These are phyloP conservation scores for Cladosporium sp. DNA, from an alignment of 2,329 filamentous ascomycete species.

Conservation along the genomic window DNA sequence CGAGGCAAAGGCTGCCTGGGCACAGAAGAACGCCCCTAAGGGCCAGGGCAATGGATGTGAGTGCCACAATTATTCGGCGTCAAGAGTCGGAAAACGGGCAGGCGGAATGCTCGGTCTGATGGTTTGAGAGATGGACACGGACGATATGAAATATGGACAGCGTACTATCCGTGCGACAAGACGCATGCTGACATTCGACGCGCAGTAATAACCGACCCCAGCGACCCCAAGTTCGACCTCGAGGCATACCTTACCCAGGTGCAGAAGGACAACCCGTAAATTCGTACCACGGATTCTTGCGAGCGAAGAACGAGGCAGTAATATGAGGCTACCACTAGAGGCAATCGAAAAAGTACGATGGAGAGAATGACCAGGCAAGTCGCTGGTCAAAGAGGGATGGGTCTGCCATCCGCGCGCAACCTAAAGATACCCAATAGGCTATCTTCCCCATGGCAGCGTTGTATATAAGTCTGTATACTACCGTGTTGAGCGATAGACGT, in stretches of 20 bases:
- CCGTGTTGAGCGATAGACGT: constrained; percentile 15
- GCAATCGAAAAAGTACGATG: constrained; percentile 10
- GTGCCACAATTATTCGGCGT: background rate
- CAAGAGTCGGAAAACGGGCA: background rate
- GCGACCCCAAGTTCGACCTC: constrained; percentile 88
- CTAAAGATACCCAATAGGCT: constrained; percentile 18
- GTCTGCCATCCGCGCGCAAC: constrained; percentile 17
- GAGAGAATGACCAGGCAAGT: constrained; percentile 15
- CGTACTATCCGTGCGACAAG: no score
- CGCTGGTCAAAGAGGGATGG: constrained; percentile 1
- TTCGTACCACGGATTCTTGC: constrained; percentile 6
- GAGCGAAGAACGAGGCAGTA: constrained; percentile 14
- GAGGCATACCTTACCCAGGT: constrained; percentile 73
- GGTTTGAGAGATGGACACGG: background rate
- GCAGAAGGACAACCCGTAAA: constrained; percentile 50
- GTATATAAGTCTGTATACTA: constrained; percentile 21
- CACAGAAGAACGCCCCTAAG: constrained; percentile 68
- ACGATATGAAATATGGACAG: background rate
- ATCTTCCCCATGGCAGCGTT: constrained; percentile 19
- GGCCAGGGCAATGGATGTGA: constrained; percentile 16
- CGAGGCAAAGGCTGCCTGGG: constrained; percentile 88
- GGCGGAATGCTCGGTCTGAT: background rate
- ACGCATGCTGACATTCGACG: constrained; percentile 17
- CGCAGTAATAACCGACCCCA: constrained; percentile 71
- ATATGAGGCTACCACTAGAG: constrained; percentile 16